Evolutionary conservation across 83 land plant genomes (phyloP).

Genomic region (Picea abies): DNA sequence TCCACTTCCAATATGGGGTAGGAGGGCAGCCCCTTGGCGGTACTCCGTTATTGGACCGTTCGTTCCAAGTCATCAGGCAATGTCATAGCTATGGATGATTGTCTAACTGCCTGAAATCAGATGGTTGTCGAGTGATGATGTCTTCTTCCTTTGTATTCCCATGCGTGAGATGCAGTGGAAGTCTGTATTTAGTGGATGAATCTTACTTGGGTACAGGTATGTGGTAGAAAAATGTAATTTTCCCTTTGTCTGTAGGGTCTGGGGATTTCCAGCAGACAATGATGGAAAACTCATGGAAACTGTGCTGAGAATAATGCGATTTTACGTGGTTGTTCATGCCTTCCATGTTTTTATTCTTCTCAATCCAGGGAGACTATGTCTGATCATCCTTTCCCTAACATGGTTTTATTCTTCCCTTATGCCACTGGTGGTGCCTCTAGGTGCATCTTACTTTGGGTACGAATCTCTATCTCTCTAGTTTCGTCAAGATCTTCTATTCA

Average conservation of each 20-base stretch:
- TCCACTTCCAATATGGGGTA: too few relatives aligned
- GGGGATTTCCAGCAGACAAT: slow-evolving; percentile 81
- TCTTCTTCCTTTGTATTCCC: too few relatives aligned
- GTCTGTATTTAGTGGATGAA: slow-evolving; percentile 45
- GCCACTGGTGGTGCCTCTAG: slow-evolving; percentile 83
- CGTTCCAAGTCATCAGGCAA: too few relatives aligned
- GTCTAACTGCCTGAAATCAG: too few relatives aligned
- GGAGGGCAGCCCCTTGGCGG: too few relatives aligned
- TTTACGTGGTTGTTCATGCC: slow-evolving; percentile 76
- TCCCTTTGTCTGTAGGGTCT: slow-evolving; percentile 76
- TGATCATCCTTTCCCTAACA: slow-evolving; percentile 84
- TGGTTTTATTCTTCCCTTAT: slow-evolving; percentile 79
- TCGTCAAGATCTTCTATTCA: too few relatives aligned
- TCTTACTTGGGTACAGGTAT: slow-evolving; percentile 83
- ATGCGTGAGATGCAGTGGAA: too few relatives aligned
- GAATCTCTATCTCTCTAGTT: too few relatives aligned
- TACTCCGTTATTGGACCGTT: too few relatives aligned
- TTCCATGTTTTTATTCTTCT: slow-evolving; percentile 84
- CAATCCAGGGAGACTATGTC: slow-evolving; percentile 72
- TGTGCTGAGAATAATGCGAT: slow-evolving; percentile 71
- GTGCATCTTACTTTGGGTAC: slow-evolving; percentile 84
- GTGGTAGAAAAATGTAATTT: slow-evolving; percentile 93
- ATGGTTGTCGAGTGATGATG: too few relatives aligned
- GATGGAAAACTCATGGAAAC: slow-evolving; percentile 89
- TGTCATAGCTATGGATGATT: too few relatives aligned